Percentiles rank a stretch among this genome's conserved stretches.
Conservation (phyloP, 305 asterid genomes). For the Fraxinus sp. region DNA sequence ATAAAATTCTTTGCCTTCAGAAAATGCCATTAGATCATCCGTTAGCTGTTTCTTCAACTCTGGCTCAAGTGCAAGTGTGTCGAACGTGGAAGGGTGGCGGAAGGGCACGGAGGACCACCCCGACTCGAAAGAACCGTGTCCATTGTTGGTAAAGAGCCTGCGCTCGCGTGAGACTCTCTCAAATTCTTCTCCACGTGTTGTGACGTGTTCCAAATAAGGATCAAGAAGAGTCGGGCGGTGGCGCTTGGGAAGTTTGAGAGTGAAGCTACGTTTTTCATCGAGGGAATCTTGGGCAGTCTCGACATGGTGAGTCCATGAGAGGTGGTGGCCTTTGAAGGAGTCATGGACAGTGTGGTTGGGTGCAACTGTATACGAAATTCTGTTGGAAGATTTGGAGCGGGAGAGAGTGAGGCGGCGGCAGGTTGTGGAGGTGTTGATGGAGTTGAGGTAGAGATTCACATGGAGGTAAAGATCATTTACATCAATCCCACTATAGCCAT, state of each 20-base stretch:
- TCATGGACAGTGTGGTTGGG: constrained; percentile 47
- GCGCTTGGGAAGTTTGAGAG: constrained; percentile 46
- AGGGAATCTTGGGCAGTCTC: constrained; percentile 38
- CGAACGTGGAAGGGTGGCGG: constrained; percentile 55
- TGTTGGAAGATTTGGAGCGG: constrained; percentile 42
- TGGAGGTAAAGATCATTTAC: constrained; percentile 61
- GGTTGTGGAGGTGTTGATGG: constrained; percentile 42
- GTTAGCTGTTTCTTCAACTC: constrained; percentile 35
- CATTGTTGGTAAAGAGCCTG: constrained; percentile 50
- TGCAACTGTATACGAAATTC: constrained; percentile 44
- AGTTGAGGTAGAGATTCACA: constrained; percentile 44
- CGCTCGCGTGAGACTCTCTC: constrained; percentile 46
- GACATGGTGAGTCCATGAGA: constrained; percentile 55
- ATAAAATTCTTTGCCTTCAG: constrained; percentile 39
- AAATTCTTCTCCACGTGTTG: constrained; percentile 38
- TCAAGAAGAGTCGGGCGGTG: constrained; percentile 25
- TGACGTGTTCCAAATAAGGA: constrained; percentile 41
- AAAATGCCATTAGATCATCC: constrained; percentile 35
- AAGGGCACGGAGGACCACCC: constrained; percentile 59
- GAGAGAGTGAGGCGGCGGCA: constrained; percentile 55
- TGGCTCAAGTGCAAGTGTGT: constrained; percentile 53
- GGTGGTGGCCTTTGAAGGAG: constrained; percentile 34
- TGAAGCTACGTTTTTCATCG: constrained; percentile 51
- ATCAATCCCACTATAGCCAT: constrained; percentile 53
- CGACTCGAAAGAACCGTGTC: constrained; percentile 44